These are phyloP conservation scores for Microbotryum violaceum DNA, from an alignment of 1,284 basidiomycete genomes.

Conservation along the genomic window DNA sequence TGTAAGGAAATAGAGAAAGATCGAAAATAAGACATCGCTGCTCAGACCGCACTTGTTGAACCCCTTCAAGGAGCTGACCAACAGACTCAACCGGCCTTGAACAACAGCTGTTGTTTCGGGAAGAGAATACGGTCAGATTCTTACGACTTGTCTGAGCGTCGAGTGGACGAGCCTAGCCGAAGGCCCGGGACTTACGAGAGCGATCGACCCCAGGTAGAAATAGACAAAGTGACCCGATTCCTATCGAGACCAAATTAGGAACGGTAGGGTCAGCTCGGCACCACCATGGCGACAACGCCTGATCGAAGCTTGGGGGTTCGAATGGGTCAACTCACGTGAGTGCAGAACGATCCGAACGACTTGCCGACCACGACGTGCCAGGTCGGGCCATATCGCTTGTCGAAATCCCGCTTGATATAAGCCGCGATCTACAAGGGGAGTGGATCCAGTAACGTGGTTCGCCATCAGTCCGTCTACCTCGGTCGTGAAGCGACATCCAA, in stretches of 20 bases:
- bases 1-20: too few relatives aligned
- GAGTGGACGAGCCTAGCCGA: neutral
- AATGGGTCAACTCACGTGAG: conserved; percentile 7
- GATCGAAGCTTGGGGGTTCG: too few relatives aligned
- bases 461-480: neutral
- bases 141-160: neutral
- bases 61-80: neutral
- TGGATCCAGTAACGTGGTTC: too few relatives aligned
- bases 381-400: conserved; percentile 79
- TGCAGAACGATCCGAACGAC: conserved; percentile 47
- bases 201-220: conserved; percentile 67
- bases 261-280: neutral
- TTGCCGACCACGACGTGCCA: conserved; percentile 98
- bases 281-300: neutral
- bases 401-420: conserved; percentile 95
- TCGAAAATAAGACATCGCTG: too few relatives aligned
- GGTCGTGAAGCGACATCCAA: too few relatives aligned
- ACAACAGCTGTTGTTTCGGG: conserved; percentile 19
- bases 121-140: too few relatives aligned
- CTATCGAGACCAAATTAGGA: neutral
- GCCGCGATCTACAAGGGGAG: conserved; percentile 65
- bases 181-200: conserved; percentile 13
- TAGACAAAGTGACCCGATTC: conserved; percentile 97
- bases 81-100: conserved; percentile 28
- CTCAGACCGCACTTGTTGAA: too few relatives aligned